A percentile compares a stretch with the other conserved stretches of the same genome.
phyloP scores from a whole-genome alignment of 441 rosid species.

The Isatis lusitanica region DNA sequence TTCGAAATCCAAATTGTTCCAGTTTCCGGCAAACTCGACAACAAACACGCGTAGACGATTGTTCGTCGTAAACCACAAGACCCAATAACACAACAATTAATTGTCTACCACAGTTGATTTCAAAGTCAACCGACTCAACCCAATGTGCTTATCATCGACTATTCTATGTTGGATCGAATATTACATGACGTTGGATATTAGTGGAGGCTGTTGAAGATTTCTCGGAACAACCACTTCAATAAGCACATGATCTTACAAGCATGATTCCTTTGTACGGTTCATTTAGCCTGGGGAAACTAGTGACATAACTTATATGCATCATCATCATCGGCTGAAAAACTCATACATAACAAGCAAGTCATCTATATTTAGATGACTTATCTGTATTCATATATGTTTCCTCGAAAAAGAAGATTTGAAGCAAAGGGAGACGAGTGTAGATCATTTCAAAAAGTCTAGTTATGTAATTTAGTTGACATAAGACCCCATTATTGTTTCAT shows the following conservation, averaged over 20 bases:
- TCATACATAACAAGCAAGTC: not conserved
- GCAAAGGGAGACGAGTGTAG: not conserved
- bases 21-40: not conserved
- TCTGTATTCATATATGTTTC: not conserved
- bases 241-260: not conserved
- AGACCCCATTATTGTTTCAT: constrained; percentile 16
- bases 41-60: not conserved
- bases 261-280: not conserved
- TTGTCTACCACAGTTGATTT: not conserved
- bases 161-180: not conserved
- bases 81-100: not conserved
- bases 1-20: not conserved
- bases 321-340: not conserved
- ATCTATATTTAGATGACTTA: not conserved
- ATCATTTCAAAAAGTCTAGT: not conserved
- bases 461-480: constrained; percentile 10
- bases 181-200: not conserved
- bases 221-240: not conserved
- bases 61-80: not conserved
- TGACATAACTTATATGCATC: not conserved
- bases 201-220: not conserved
- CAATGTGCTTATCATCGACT: not conserved
- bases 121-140: not conserved
- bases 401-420: not conserved
- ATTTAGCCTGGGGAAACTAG: not conserved